Conservation (phyloP, 2,329 filamentous ascomycete species). For the Trichoderma atrobrunneum region DNA sequence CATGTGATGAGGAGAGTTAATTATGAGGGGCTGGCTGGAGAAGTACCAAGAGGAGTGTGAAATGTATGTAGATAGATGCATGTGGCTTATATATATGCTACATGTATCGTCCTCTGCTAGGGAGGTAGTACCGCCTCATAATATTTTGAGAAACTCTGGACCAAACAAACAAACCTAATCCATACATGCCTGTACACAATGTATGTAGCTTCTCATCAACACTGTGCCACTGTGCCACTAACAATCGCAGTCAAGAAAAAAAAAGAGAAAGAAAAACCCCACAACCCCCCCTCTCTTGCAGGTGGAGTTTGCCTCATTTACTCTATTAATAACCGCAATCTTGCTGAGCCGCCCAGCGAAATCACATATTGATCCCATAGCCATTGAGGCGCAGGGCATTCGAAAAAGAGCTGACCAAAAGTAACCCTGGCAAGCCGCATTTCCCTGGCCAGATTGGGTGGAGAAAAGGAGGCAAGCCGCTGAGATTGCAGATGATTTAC, state of each 20-base stretch:
- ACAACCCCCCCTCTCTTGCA: not conserved
- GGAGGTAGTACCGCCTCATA: not conserved
- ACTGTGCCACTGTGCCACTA: not conserved
- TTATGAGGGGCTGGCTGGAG: not conserved
- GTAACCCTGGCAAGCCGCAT: not conserved
- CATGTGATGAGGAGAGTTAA: not conserved
- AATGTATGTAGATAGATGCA: not conserved
- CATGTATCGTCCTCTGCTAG: not conserved
- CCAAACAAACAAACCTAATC: not conserved
- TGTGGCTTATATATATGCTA: not conserved
- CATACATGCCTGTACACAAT: not conserved
- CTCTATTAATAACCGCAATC: conserved; percentile 18
- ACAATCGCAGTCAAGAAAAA: not conserved
- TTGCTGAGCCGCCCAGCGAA: conserved; percentile 10
- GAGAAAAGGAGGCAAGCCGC: conserved; percentile 15
- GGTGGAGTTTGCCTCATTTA: conserved; percentile 17
- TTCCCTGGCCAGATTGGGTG: conserved; percentile 16
- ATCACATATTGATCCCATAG: not conserved
- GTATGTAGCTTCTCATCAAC: not conserved
- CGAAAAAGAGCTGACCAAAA: conserved; percentile 1
- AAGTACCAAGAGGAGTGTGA: not conserved
- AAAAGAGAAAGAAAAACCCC: not conserved
- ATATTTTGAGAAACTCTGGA: not conserved
- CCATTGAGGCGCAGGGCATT: conserved; percentile 9
- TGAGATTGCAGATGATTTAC: conserved; percentile 12